Conservation (phyloP, 495 filamentous ascomycete species). For the Aspergillus homomorphus region DNA sequence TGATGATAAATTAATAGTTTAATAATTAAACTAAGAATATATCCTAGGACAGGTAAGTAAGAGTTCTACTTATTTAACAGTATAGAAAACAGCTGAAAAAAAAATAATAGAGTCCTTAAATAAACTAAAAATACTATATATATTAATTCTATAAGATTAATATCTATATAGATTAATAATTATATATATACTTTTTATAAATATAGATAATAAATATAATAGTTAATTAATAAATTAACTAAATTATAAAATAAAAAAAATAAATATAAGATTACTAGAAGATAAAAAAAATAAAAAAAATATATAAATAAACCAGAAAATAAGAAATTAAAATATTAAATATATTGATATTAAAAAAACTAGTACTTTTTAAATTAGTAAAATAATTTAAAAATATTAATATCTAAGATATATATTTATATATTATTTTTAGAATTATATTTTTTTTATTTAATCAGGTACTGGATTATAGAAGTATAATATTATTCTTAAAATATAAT, state of each 20-base stretch:
- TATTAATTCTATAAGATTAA: too few relatives aligned
- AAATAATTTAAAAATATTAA: not conserved
- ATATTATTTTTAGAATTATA: not conserved
- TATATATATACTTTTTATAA: too few relatives aligned
- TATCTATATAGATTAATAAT: too few relatives aligned
- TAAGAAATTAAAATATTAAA: conserved; percentile 1
- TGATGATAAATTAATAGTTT: too few relatives aligned
- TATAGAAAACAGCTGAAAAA: not conserved
- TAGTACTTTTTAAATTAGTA: too few relatives aligned
- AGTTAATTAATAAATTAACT: not conserved
- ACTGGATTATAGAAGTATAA: not conserved
- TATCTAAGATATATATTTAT: not conserved
- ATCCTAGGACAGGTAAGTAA: not conserved
- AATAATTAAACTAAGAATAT: too few relatives aligned
- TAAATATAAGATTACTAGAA: not conserved
- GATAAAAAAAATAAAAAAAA: not conserved
- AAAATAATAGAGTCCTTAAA: too few relatives aligned
- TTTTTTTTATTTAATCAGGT: not conserved
- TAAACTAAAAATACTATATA: too few relatives aligned
- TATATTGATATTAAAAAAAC: not conserved
- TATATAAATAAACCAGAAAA: conserved; percentile 4
- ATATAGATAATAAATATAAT: too few relatives aligned
- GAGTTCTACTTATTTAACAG: not conserved
- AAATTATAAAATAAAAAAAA: conserved; percentile 4
- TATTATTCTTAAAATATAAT: not conserved